Base-by-base conservation (phyloP, 495 filamentous ascomycete species). In the Aspergillus haitiensis region DNA sequence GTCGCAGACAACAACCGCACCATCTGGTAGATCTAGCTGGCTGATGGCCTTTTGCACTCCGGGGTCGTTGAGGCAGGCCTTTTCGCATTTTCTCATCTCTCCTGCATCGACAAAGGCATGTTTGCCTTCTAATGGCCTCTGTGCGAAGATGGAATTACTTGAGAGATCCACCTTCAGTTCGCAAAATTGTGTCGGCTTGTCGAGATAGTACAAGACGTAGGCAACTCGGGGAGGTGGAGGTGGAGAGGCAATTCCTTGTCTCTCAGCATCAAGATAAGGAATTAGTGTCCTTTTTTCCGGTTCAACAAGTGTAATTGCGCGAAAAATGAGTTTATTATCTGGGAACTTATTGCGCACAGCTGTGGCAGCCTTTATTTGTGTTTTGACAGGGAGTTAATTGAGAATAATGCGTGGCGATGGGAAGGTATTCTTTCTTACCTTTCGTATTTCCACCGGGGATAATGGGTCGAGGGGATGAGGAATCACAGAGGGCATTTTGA, bases 71-170 rank as follows among this genome's bases (percentile, higher is more conserved):
- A 59, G n/a, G 35, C 59, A 62, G 7, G 62, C 61, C 44, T 63
- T 58, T 37, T 67, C 67, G 12, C 53, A 59, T 4, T 59, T 39
- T 54, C 67, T 16, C 64, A 67, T 67, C 8, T 69, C 58, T 6
- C 16, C 45, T 3, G 64, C 49, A 42, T 69, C 67, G 39, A 67
- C 55, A 45, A 60, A 69, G 10, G 64, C 58, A 48, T 69, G 66
- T 13, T 67, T 66, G 0, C 66, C 66, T 8, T 37, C 44, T 31
- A 67, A 64, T n/a, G 56, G 27, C 34, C 63, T 36, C 48, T 67
- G 31, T 11, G 56, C 51, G 1, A 46, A 13, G 27, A 66, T 32
- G 1, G 5, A 5, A 1, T 9, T 40, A 1, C 16, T 7, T 12
- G 62, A 42, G 12, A 66, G 40, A 37, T 66, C 61, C 9, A 64